phyloP scores from a whole-genome alignment of 768 basidiomycete genomes.

The Leccinum broughii region DNA sequence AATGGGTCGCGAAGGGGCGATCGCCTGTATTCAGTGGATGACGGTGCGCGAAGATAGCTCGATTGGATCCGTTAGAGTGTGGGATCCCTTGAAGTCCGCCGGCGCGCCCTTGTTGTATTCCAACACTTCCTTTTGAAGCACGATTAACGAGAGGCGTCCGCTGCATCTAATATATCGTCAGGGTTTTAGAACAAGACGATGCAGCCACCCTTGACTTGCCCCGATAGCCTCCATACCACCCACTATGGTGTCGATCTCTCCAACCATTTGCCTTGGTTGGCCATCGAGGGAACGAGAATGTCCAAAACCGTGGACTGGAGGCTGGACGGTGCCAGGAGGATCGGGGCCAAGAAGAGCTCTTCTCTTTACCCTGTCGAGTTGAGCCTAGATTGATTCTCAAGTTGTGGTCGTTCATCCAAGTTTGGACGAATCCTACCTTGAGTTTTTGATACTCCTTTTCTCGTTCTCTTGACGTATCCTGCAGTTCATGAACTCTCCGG shows the following conservation, averaged over 20 bases:
- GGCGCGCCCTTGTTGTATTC: constrained; percentile 33
- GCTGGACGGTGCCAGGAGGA: constrained; percentile 14
- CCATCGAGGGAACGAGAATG: constrained; percentile 19
- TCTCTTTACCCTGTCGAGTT: constrained; percentile 82
- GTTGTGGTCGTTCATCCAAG: background rate
- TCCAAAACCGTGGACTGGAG: constrained; percentile 21
- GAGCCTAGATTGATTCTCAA: constrained; percentile 43
- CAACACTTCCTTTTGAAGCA: constrained; percentile 34
- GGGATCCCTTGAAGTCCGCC: constrained; percentile 34
- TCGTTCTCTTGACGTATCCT: constrained; percentile 71
- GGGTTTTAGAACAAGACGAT: background rate
- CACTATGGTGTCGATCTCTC: constrained; percentile 49
- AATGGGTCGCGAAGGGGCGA: constrained; percentile 44
- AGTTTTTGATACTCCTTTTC: constrained; percentile 89
- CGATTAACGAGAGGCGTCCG: constrained; percentile 65
- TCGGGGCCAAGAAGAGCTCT: constrained; percentile 66
- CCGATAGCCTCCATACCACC: constrained; percentile 67
- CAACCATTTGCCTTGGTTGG: constrained; percentile 19
- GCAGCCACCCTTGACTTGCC: constrained; percentile 35
- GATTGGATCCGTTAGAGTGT: constrained; percentile 26
- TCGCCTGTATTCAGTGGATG: constrained; percentile 44
- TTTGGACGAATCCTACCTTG: constrained; percentile 47
- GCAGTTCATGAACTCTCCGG: constrained; percentile 69
- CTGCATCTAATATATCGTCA: constrained; percentile 53
- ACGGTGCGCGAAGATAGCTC: constrained; percentile 35